Conservation (phyloP, 805 yeast genomes). For the Hanseniaspora pseudoguilliermondii region DNA sequence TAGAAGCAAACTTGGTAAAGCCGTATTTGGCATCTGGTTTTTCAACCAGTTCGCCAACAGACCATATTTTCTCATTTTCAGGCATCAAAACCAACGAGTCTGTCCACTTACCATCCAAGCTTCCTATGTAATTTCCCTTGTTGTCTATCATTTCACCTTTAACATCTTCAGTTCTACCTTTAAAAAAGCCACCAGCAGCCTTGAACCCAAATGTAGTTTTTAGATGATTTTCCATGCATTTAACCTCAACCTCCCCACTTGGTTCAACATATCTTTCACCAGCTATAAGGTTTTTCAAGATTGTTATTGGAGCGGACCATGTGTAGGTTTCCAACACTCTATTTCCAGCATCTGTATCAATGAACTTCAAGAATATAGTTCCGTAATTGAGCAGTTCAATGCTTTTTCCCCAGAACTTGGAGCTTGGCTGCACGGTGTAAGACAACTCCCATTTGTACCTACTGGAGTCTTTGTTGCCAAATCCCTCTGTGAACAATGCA, state of each 20-base stretch:
- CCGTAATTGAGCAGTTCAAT: constrained; percentile 75
- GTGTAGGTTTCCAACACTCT: constrained; percentile 39
- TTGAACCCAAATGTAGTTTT: constrained; percentile 35
- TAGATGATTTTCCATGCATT: constrained; percentile 45
- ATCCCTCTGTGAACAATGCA: constrained; percentile 59
- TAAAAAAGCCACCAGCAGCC: constrained; percentile 72
- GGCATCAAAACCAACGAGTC: constrained; percentile 37
- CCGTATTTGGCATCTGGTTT: constrained; percentile 62
- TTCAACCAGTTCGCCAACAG: constrained; percentile 49
- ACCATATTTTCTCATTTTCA: constrained; percentile 45
- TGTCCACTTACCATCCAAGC: constrained; percentile 70
- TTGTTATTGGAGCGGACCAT: constrained; percentile 74
- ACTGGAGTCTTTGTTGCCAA: constrained; percentile 12
- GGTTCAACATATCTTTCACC: constrained; percentile 95
- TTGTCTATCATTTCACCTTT: constrained; percentile 25
- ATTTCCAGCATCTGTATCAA: constrained; percentile 36
- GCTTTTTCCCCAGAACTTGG: constrained; percentile 91
- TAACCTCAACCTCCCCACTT: constrained; percentile 48
- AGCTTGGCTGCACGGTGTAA: constrained; percentile 59
- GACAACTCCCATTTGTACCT: constrained; percentile 47
- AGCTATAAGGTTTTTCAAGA: constrained; percentile 76
- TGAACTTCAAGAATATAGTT: constrained; percentile 39
- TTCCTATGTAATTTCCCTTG: neutral
- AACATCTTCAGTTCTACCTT: constrained; percentile 65
- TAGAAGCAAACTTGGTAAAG: constrained; percentile 69